Conservation (phyloP, 106 monocot genomes). For the Triglochin maritima region DNA sequence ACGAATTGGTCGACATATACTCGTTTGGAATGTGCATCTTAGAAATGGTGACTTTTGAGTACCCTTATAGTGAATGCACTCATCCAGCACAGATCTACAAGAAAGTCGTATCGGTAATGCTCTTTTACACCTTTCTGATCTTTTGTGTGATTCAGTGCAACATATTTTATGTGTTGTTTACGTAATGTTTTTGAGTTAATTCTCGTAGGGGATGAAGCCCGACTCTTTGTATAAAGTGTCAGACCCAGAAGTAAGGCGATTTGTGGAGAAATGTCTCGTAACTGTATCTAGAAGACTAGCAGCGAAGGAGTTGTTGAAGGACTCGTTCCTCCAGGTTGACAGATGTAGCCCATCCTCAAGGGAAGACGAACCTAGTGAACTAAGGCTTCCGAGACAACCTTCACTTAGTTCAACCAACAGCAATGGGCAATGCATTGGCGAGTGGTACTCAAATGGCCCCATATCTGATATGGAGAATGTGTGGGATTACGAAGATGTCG, state of each 20-base stretch:
- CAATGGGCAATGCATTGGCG: conserved; percentile 18
- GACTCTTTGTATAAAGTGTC: conserved; percentile 61
- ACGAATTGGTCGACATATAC: conserved; percentile 89
- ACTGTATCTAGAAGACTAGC: conserved; percentile 55
- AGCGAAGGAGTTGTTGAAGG: conserved; percentile 66
- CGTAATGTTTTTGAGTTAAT: not conserved
- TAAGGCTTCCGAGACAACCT: conserved; percentile 25
- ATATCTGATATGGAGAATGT: conserved; percentile 23
- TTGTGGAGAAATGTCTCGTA: conserved; percentile 78
- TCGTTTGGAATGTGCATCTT: conserved; percentile 95
- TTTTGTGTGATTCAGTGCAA: not conserved
- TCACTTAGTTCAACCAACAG: conserved; percentile 13
- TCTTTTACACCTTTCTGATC: not conserved
- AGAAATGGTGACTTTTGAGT: conserved; percentile 93
- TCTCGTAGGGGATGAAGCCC: conserved; percentile 63
- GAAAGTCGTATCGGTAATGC: conserved; percentile 62
- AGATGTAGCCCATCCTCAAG: conserved; percentile 3
- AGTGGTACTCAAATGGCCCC: conserved; percentile 17
- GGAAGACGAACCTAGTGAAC: conserved; percentile 15
- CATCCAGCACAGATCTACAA: conserved; percentile 95
- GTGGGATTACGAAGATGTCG: conserved; percentile 28
- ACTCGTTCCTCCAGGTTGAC: conserved; percentile 77
- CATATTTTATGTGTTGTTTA: not conserved
- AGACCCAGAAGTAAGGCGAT: conserved; percentile 62
- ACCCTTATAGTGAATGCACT: conserved; percentile 88